Conservation (phyloP, 108 stramenopile genomes). For the Nitzschia sp. region DNA sequence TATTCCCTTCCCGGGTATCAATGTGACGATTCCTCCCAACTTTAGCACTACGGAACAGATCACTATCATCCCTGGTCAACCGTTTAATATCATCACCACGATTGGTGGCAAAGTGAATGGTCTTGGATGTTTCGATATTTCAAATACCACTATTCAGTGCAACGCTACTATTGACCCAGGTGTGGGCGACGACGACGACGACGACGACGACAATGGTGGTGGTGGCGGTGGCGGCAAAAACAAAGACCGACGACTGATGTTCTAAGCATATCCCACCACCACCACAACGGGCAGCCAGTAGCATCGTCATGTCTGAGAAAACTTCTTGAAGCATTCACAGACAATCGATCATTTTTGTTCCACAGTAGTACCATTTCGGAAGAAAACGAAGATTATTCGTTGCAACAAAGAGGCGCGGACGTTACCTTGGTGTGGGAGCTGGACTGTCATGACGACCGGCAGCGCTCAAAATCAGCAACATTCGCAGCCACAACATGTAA, state of each 20-base stretch:
- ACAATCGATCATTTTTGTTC: too few species aligned
- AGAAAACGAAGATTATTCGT: too few species aligned
- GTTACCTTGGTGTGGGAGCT: too few species aligned
- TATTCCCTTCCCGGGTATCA: background rate
- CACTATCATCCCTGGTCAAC: background rate
- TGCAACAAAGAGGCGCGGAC: too few species aligned
- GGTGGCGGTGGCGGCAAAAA: background rate
- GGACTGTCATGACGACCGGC: too few species aligned
- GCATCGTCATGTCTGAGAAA: too few species aligned
- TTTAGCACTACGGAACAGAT: background rate
- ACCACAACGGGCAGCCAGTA: too few species aligned
- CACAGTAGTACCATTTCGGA: too few species aligned
- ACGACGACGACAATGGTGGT: background rate
- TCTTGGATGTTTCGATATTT: conserved; percentile 7
- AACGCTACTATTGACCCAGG: background rate
- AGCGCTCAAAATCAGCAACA: too few species aligned
- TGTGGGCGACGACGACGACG: background rate
- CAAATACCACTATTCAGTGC: conserved; percentile 2
- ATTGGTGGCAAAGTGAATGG: conserved; percentile 14
- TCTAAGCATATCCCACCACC: too few species aligned
- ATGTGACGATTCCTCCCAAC: conserved; percentile 5
- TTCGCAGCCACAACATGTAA: too few species aligned
- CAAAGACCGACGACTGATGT: background rate
- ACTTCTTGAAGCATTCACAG: too few species aligned
- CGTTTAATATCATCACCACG: conserved; percentile 11